phyloP scores from a whole-genome alignment of 2,329 filamentous ascomycete species.

The Aspergillus thermomutatus region DNA sequence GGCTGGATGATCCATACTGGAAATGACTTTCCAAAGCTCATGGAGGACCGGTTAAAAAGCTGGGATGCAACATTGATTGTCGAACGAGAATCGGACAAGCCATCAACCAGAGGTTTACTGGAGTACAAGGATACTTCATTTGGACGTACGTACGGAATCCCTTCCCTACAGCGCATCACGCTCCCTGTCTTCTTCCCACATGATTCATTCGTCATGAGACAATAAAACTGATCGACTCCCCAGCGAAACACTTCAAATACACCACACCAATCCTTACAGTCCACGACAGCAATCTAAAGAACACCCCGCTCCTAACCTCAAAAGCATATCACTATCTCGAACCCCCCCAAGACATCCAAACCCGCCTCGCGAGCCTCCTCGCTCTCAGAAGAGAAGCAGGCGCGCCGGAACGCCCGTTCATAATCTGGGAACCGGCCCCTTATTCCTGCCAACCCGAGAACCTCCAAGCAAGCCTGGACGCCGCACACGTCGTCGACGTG shows the following conservation, averaged over 20 bases:
- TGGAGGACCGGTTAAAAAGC: constrained; percentile 8
- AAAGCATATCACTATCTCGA: constrained; percentile 20
- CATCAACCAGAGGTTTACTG: constrained; percentile 24
- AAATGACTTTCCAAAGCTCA: constrained; percentile 21
- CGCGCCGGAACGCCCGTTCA: constrained; percentile 11
- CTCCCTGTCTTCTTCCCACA: constrained; percentile 10
- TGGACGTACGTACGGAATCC: constrained; percentile 17
- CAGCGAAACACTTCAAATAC: constrained; percentile 22
- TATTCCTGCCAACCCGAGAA: constrained; percentile 18
- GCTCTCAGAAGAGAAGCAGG: constrained; percentile 11
- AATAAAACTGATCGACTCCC: background rate
- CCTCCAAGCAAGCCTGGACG: constrained; percentile 17
- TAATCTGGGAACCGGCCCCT: constrained; percentile 26
- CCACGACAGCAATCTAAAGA: constrained; percentile 6
- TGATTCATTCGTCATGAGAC: too few species aligned
- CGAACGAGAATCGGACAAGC: constrained; percentile 2
- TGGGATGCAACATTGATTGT: constrained; percentile 16
- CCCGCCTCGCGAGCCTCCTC: constrained; percentile 9
- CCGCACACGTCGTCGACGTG: constrained; percentile 24
- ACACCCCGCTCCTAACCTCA: constrained; percentile 7
- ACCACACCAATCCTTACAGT: constrained; percentile 18
- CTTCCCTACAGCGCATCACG: too few species aligned
- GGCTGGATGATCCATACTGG: constrained; percentile 24
- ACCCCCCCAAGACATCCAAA: constrained; percentile 11
- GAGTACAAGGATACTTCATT: constrained; percentile 28